phyloP scores from a whole-genome alignment of 73 alveolate genomes.

The Paramecium pentaurelia region DNA sequence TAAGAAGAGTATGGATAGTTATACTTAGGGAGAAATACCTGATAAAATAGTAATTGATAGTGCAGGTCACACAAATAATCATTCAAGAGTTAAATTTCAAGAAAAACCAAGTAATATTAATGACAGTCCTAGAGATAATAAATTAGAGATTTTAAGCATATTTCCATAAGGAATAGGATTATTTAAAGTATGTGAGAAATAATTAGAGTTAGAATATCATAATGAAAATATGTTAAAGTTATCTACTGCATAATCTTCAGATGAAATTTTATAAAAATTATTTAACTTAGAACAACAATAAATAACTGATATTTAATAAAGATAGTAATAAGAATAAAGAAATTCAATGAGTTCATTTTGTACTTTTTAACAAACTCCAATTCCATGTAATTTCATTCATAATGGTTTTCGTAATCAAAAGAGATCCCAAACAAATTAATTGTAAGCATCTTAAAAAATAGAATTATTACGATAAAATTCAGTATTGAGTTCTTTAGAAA shows the following conservation, averaged over 20 bases:
- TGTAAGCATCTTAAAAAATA: background rate
- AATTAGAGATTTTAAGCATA: background rate
- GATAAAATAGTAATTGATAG: background rate
- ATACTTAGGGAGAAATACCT: background rate
- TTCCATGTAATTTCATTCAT: background rate
- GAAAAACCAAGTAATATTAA: background rate
- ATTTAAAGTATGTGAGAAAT: background rate
- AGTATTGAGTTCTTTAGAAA: background rate
- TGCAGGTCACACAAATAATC: background rate
- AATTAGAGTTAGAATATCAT: background rate
- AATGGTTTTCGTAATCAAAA: background rate
- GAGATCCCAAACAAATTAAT: background rate
- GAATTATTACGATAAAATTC: background rate
- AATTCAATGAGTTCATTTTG: conserved; percentile 23
- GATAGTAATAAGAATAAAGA: background rate
- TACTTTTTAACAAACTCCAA: background rate
- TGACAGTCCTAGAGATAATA: background rate
- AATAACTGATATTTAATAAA: background rate
- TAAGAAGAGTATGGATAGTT: background rate
- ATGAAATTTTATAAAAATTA: background rate
- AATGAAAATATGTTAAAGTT: background rate
- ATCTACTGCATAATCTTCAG: background rate
- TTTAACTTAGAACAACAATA: background rate
- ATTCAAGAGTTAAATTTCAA: background rate
- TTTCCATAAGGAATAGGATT: conserved; percentile 31